Evolutionary conservation across 768 basidiomycete genomes (phyloP).

Genomic region (Boletus pseudo-olivaceus): DNA sequence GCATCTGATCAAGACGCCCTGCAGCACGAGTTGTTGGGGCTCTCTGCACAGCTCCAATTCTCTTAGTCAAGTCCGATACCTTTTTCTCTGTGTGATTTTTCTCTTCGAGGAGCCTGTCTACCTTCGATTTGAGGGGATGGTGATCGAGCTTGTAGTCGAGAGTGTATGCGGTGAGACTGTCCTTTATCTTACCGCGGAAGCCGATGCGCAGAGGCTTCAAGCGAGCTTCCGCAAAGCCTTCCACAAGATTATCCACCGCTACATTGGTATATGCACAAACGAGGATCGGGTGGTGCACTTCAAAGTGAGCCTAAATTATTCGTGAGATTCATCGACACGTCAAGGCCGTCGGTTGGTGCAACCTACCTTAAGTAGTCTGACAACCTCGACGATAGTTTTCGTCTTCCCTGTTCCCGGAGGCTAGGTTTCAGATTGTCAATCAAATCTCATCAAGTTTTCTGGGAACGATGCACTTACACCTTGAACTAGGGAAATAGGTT

Average conservation of each 20-base stretch:
- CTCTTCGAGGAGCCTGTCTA: constrained; percentile 41
- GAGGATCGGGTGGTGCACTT: constrained; percentile 78
- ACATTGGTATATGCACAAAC: constrained; percentile 95
- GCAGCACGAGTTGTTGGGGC: constrained; percentile 11
- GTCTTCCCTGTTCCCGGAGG: constrained; percentile 95
- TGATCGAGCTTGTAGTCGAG: constrained; percentile 59
- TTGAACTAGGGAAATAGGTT: constrained; percentile 78
- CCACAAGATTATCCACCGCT: constrained; percentile 87
- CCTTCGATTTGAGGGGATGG: constrained; percentile 52
- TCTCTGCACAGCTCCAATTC: constrained; percentile 19
- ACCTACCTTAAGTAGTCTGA: constrained; percentile 71
- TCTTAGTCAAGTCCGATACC: constrained; percentile 24
- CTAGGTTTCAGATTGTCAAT: constrained; percentile 34
- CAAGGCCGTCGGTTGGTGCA: neutral
- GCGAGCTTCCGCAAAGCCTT: constrained; percentile 58
- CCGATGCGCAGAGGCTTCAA: constrained; percentile 79
- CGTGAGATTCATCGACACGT: neutral
- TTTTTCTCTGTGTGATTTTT: constrained; percentile 32
- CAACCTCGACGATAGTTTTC: constrained; percentile 82
- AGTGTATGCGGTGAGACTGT: constrained; percentile 52
- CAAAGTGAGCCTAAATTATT: constrained; percentile 60
- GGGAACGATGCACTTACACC: constrained; percentile 52
- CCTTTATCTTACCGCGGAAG: constrained; percentile 53
- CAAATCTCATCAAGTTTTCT: neutral
- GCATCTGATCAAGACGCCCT: constrained; percentile 30